phyloP scores from a whole-genome alignment of 1,284 basidiomycete genomes.

The Vanrija sp. region DNA sequence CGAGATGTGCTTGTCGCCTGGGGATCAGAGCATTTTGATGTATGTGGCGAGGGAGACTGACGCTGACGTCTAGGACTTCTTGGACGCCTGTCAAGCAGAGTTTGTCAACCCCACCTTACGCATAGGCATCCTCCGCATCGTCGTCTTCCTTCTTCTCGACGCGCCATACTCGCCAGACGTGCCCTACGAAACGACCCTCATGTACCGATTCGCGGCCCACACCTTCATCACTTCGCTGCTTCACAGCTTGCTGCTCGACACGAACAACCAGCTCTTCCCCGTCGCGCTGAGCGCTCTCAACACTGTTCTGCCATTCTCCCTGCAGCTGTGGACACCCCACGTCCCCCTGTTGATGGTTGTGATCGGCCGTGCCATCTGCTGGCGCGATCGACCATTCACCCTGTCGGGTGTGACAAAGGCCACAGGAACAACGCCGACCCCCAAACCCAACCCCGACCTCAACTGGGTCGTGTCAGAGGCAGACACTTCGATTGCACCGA shows the following conservation, averaged over 20 bases:
- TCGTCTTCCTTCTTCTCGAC: conserved; percentile 27
- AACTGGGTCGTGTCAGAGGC: conserved; percentile 25
- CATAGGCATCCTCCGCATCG: conserved; percentile 19
- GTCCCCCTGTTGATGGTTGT: conserved; percentile 39
- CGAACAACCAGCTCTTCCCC: conserved; percentile 39
- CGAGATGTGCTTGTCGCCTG: conserved; percentile 10
- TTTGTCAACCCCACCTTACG: conserved; percentile 17
- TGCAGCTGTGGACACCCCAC: conserved; percentile 22
- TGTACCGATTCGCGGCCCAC: conserved; percentile 25
- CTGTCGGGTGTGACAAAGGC: conserved; percentile 16
- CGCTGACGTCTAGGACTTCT: conserved; percentile 12
- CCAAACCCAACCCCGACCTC: conserved; percentile 14
- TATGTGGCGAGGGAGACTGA: not conserved
- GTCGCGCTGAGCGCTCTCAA: conserved; percentile 29
- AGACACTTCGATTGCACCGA: not conserved
- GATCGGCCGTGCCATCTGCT: conserved; percentile 36
- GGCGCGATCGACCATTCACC: conserved; percentile 42
- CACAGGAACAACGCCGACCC: conserved; percentile 30
- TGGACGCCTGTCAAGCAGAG: conserved; percentile 8
- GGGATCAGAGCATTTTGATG: conserved; percentile 20
- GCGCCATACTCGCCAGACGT: conserved; percentile 26
- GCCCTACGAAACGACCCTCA: conserved; percentile 18
- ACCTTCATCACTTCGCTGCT: conserved; percentile 24
- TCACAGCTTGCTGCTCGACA: conserved; percentile 34
- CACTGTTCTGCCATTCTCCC: conserved; percentile 36